A percentile compares a stretch with the other conserved stretches of the same genome.
These are phyloP conservation scores for Euphrasia confusa DNA, from an alignment of 257 asterid species.

Conservation along the genomic window DNA sequence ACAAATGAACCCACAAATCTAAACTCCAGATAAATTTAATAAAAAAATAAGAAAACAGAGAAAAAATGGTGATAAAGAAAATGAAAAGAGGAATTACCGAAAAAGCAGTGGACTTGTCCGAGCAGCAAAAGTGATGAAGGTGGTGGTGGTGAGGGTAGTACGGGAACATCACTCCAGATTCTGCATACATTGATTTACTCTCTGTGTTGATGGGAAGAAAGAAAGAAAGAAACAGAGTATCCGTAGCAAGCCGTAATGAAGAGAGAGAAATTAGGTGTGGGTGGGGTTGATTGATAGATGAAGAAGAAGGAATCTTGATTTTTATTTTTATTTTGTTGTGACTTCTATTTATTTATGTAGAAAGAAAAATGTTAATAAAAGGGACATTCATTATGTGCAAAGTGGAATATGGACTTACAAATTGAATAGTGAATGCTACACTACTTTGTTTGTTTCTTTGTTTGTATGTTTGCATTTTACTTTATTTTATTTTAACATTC, in stretches of 20 bases:
- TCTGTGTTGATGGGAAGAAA: background rate
- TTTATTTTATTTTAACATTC: too few relatives aligned
- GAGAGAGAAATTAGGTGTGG: constrained; percentile 10
- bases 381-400: too few relatives aligned
- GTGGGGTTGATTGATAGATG: constrained; percentile 24
- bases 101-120: constrained; percentile 45
- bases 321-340: too few relatives aligned
- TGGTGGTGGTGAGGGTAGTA: constrained; percentile 63
- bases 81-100: constrained; percentile 34
- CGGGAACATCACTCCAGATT: constrained; percentile 54
- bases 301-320: background rate
- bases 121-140: constrained; percentile 51
- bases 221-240: background rate
- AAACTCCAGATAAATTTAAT: background rate
- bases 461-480: too few relatives aligned
- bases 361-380: too few relatives aligned
- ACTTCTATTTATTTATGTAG: too few relatives aligned
- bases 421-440: too few relatives aligned
- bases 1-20: constrained; percentile 2
- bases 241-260: too few relatives aligned
- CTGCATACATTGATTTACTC: constrained; percentile 57
- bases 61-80: constrained; percentile 8
- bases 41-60: background rate
- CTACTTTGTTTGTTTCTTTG: background rate
- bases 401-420: too few relatives aligned